A percentile compares a stretch with the other conserved stretches of the same genome.
These are phyloP conservation scores for Cajanus cajan DNA, from an alignment of 306 rosid species.

Conservation along the genomic window DNA sequence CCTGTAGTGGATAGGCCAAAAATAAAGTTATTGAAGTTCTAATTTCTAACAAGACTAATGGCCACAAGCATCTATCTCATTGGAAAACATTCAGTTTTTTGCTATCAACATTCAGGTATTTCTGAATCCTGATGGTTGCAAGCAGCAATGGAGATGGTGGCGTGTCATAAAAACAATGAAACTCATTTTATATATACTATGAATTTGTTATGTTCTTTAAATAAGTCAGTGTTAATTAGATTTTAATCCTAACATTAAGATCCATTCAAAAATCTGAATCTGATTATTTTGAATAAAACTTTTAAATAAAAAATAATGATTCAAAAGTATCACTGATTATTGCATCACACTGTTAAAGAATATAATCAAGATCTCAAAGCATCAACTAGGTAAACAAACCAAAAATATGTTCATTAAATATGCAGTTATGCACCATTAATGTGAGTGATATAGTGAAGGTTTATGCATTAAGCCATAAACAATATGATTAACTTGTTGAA, in stretches of 20 bases:
- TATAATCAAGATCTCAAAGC: conserved; percentile 7
- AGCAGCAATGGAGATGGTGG: conserved; percentile 13
- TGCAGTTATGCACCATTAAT: not conserved
- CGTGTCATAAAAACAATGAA: not conserved
- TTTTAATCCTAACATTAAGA: conserved; percentile 7
- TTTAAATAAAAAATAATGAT: not conserved
- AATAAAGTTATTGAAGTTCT: conserved; percentile 35
- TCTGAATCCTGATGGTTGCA: conserved; percentile 14
- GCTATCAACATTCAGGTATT: conserved; percentile 4
- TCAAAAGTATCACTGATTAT: conserved; percentile 8
- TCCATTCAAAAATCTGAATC: not conserved
- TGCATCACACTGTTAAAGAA: conserved; percentile 8
- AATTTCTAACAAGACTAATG: conserved; percentile 25
- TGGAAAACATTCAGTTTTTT: conserved; percentile 7
- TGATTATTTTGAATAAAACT: conserved; percentile 2
- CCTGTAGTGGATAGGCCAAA: conserved; percentile 58
- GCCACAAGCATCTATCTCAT: not conserved
- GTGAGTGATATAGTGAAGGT: conserved; percentile 8
- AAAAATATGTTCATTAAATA: conserved; percentile 11
- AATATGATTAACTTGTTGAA: not conserved
- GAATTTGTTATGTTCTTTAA: not conserved
- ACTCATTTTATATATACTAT: conserved; percentile 12
- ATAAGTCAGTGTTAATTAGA: not conserved
- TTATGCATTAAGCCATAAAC: not conserved
- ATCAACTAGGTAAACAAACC: not conserved